Conservation (phyloP, 2,329 filamentous ascomycete genomes). For the Ascosphaera pollenicola region DNA sequence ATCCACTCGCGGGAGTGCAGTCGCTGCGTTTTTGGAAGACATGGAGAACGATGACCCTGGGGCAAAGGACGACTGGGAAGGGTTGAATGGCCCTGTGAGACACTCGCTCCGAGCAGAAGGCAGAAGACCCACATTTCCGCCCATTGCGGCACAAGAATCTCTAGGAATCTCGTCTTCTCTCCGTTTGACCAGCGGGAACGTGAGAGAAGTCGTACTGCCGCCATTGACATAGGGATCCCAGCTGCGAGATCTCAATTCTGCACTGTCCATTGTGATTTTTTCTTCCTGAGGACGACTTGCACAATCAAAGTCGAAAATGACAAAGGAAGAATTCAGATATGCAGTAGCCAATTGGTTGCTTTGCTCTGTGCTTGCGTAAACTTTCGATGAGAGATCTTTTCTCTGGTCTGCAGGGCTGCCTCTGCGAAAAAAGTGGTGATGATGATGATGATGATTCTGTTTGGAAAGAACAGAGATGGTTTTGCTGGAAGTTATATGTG, state of each 20-base stretch:
- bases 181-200: conserved; percentile 3
- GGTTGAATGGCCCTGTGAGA: conserved; percentile 9
- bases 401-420: neutral
- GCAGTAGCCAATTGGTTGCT: neutral
- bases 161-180: neutral
- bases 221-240: neutral
- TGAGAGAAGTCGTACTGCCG: neutral
- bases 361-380: neutral
- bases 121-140: conserved; percentile 1
- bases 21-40: conserved; percentile 11
- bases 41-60: conserved; percentile 15
- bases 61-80: conserved; percentile 22
- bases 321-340: neutral
- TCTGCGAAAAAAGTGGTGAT: neutral
- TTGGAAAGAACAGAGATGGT: neutral
- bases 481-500: neutral
- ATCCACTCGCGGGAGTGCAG: conserved; percentile 6
- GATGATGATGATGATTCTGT: neutral
- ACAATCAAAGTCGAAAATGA: neutral
- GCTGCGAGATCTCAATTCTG: neutral
- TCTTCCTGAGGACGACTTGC: neutral
- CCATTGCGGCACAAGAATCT: neutral
- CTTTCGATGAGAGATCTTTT: neutral
- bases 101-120: conserved; percentile 1
- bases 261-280: neutral